phyloP scores from a whole-genome alignment of 495 filamentous ascomycete species.

The Aspergillus ellipticus region DNA sequence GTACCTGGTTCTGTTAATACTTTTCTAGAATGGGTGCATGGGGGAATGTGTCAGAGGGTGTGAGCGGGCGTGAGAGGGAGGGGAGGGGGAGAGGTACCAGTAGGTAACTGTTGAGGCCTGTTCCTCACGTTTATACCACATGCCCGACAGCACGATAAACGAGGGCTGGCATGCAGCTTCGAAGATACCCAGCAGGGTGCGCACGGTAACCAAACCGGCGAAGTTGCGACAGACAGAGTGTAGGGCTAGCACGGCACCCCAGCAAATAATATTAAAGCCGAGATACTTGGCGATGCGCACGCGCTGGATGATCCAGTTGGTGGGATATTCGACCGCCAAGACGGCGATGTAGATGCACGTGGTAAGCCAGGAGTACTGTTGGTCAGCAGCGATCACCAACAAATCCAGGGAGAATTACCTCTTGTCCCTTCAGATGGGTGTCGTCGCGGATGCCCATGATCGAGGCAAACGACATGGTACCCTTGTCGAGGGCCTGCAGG shows the following conservation, averaged over 20 bases:
- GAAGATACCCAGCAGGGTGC: conserved; percentile 63
- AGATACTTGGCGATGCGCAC: conserved; percentile 62
- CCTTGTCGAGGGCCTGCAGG: conserved; percentile 70
- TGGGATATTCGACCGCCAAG: conserved; percentile 53
- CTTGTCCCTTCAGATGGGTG: conserved; percentile 49
- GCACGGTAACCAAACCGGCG: conserved; percentile 49
- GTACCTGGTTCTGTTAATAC: conserved; percentile 36
- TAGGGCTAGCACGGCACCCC: conserved; percentile 55
- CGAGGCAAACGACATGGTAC: conserved; percentile 64
- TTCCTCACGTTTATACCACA: conserved; percentile 70
- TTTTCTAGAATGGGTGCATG: too few species aligned
- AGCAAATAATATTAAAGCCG: conserved; percentile 57
- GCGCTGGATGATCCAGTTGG: conserved; percentile 55
- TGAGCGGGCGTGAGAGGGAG: neutral
- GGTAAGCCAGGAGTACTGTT: conserved; percentile 51
- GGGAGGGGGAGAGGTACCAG: conserved; percentile 41
- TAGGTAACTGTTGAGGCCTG: conserved; percentile 62
- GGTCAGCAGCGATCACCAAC: too few species aligned
- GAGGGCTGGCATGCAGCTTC: conserved; percentile 63
- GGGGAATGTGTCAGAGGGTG: too few species aligned
- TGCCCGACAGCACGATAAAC: conserved; percentile 58
- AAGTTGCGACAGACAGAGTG: conserved; percentile 59
- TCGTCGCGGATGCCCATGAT: conserved; percentile 65
- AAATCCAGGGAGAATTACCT: conserved; percentile 21
- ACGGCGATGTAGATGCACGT: conserved; percentile 55